Conservation (phyloP, 805 yeast genomes). For the Zygotorulaspora florentina region DNA sequence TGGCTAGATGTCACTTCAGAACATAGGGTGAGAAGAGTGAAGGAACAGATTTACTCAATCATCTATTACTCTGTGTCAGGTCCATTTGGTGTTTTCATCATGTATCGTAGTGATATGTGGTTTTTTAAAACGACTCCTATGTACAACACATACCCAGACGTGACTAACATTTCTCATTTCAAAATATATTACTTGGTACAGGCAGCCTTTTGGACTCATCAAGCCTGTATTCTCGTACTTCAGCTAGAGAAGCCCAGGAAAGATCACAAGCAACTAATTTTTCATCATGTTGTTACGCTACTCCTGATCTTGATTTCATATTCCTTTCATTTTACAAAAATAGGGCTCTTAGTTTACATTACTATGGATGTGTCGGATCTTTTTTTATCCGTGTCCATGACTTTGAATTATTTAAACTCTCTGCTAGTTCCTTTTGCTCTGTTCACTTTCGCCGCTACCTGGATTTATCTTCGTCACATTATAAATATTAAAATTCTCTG, state of each 20-base stretch:
- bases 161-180: slow-evolving; percentile 60
- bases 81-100: slow-evolving; percentile 86
- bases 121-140: slow-evolving; percentile 79
- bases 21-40: slow-evolving; percentile 68
- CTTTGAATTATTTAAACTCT: slow-evolving; percentile 80
- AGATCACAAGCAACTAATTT: slow-evolving; percentile 84
- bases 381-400: slow-evolving; percentile 77
- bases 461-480: slow-evolving; percentile 90
- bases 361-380: slow-evolving; percentile 97
- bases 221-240: slow-evolving; percentile 72
- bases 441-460: slow-evolving; percentile 57
- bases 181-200: slow-evolving; percentile 84
- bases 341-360: slow-evolving; percentile 85
- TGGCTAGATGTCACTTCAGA: slow-evolving; percentile 36
- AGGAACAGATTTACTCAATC: slow-evolving; percentile 88
- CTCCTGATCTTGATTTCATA: slow-evolving; percentile 82
- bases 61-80: slow-evolving; percentile 77
- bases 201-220: slow-evolving; percentile 98
- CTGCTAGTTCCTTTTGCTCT: slow-evolving; percentile 60
- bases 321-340: slow-evolving; percentile 93
- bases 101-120: slow-evolving; percentile 84
- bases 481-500: slow-evolving; percentile 74
- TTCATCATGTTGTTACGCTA: slow-evolving; percentile 91
- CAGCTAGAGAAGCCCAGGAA: slow-evolving; percentile 94
- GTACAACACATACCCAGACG: slow-evolving; percentile 80